A percentile compares a stretch with the other conserved stretches of the same genome.
Conservation (phyloP, 2,329 filamentous ascomycete genomes). For the Boeremia exigua region DNA sequence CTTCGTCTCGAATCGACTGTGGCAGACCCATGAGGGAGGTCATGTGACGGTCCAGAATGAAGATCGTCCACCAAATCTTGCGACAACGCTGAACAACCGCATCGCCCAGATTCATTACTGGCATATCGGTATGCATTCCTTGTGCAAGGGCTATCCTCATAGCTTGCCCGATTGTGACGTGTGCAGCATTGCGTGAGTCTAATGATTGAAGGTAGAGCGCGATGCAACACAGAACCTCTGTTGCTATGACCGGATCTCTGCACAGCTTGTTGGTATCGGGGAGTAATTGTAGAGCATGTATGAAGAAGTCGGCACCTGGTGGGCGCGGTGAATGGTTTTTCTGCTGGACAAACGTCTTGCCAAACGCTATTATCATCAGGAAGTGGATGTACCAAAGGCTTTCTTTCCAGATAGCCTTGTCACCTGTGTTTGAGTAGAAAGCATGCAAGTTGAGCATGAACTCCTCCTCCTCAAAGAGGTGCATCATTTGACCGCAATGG, state of each 20-base stretch:
- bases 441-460: constrained; percentile 55
- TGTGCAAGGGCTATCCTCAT: constrained; percentile 57
- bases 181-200: constrained; percentile 55
- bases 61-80: constrained; percentile 62
- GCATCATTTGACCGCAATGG: constrained; percentile 61
- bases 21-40: constrained; percentile 61
- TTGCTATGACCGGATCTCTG: constrained; percentile 53
- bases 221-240: constrained; percentile 60
- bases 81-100: constrained; percentile 55
- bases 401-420: constrained; percentile 30
- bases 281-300: constrained; percentile 67
- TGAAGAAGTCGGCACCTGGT: constrained; percentile 64
- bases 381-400: constrained; percentile 62
- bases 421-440: constrained; percentile 50
- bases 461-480: constrained; percentile 60
- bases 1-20: constrained; percentile 57
- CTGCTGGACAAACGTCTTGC: constrained; percentile 59
- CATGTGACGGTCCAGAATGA: constrained; percentile 61
- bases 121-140: constrained; percentile 62
- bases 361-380: constrained; percentile 61
- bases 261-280: constrained; percentile 53
- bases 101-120: constrained; percentile 50
- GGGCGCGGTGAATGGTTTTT: constrained; percentile 43
- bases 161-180: constrained; percentile 59
- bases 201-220: constrained; percentile 61